Percentiles rank a stretch among this genome's conserved stretches.
phyloP scores from a whole-genome alignment of 768 basidiomycete genomes.

The Tulasnella calospora region DNA sequence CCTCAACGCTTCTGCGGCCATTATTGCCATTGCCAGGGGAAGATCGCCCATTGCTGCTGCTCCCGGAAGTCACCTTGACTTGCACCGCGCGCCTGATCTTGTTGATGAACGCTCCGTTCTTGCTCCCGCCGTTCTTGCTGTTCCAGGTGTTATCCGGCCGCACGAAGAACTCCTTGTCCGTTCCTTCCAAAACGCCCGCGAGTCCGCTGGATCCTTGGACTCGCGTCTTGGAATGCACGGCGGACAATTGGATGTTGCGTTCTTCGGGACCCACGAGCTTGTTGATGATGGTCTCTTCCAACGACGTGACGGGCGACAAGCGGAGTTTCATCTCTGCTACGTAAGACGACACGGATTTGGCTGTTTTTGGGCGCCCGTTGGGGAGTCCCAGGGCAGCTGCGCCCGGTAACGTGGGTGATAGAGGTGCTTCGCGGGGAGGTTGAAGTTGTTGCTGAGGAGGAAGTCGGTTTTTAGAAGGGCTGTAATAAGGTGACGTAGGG shows the following conservation, averaged over 20 bases:
- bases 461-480: neutral
- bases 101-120: slow-evolving; percentile 29
- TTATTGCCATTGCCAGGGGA: slow-evolving; percentile 47
- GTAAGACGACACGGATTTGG: slow-evolving; percentile 50
- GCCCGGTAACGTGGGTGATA: slow-evolving; percentile 52
- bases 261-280: slow-evolving; percentile 66
- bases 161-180: slow-evolving; percentile 30
- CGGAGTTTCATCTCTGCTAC: slow-evolving; percentile 34
- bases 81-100: slow-evolving; percentile 8
- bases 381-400: slow-evolving; percentile 49
- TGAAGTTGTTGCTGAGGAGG: slow-evolving; percentile 9
- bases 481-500: neutral
- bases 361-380: slow-evolving; percentile 40
- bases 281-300: slow-evolving; percentile 65
- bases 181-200: slow-evolving; percentile 25
- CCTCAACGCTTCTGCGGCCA: slow-evolving; percentile 77
- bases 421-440: slow-evolving; percentile 28
- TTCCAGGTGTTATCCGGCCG: slow-evolving; percentile 45
- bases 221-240: slow-evolving; percentile 30
- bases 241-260: slow-evolving; percentile 46
- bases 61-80: slow-evolving; percentile 8
- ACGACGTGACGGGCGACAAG: slow-evolving; percentile 61
- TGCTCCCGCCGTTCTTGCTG: slow-evolving; percentile 44
- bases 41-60: slow-evolving; percentile 10
- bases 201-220: neutral